Percentiles rank a stretch among this genome's conserved stretches.
These are phyloP conservation scores for Beauveria scarabaeidicola DNA, from an alignment of 2,329 filamentous ascomycete species.

Conservation along the genomic window DNA sequence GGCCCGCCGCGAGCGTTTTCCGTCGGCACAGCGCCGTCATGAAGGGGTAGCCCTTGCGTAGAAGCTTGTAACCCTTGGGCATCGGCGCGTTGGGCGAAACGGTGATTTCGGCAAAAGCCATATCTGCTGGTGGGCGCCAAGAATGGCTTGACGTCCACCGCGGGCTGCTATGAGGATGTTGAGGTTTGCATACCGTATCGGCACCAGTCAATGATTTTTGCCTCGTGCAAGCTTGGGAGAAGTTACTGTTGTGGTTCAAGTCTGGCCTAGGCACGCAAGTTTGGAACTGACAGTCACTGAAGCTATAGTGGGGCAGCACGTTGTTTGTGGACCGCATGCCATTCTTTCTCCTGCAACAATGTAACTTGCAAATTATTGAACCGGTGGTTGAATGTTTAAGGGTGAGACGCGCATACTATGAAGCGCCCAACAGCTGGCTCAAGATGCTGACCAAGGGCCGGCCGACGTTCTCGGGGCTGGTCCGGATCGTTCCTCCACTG, in stretches of 20 bases:
- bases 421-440: too few species aligned
- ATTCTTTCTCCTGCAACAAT: too few species aligned
- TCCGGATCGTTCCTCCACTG: too few species aligned
- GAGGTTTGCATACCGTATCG: neutral
- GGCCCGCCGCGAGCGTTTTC: constrained; percentile 24
- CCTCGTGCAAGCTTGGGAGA: neutral
- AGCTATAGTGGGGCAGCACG: too few species aligned
- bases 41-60: constrained; percentile 34
- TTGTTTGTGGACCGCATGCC: too few species aligned
- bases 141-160: neutral
- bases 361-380: too few species aligned
- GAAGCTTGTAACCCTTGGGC: constrained; percentile 32
- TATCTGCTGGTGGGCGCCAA: neutral
- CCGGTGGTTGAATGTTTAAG: too few species aligned
- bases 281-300: too few species aligned
- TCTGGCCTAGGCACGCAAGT: too few species aligned
- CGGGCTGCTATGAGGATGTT: neutral
- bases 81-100: constrained; percentile 22
- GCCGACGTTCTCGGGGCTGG: too few species aligned
- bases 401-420: too few species aligned
- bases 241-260: neutral
- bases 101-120: constrained; percentile 13
- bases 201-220: neutral
- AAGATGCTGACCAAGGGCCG: too few species aligned
- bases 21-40: constrained; percentile 33